Evolutionary conservation across 805 yeast genomes (phyloP).

Genomic region (Wickerhamiella lipophila): DNA sequence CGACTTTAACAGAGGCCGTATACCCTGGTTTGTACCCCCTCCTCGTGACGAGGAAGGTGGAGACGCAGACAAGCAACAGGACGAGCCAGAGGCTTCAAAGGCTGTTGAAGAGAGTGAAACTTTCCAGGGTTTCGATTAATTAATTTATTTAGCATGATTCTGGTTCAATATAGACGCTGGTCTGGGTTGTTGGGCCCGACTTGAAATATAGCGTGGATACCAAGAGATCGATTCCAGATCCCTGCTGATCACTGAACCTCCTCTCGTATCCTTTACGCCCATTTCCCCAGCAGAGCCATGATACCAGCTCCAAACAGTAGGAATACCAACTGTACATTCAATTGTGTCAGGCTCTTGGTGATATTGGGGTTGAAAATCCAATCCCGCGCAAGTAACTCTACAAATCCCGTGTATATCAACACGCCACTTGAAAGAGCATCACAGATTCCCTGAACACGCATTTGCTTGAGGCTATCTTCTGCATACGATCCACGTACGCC

Average conservation of each 20-base stretch:
- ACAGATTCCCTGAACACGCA: constrained; percentile 48
- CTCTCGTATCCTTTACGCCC: constrained; percentile 45
- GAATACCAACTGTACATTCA: constrained; percentile 32
- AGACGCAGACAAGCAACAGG: not conserved
- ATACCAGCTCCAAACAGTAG: constrained; percentile 49
- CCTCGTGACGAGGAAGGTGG: constrained; percentile 51
- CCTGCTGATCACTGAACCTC: too few species aligned
- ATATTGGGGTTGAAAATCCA: constrained; percentile 38
- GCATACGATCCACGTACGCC: constrained; percentile 52
- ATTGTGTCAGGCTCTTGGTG: constrained; percentile 33
- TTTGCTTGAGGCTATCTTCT: constrained; percentile 41
- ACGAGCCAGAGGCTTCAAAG: not conserved
- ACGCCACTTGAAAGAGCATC: constrained; percentile 65
- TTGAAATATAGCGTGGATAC: too few species aligned
- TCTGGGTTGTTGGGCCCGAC: too few species aligned
- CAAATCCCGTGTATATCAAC: constrained; percentile 56
- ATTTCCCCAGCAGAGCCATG: constrained; percentile 64
- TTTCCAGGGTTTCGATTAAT: constrained; percentile 6
- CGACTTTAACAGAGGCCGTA: constrained; percentile 93
- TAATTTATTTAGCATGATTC: constrained; percentile 5
- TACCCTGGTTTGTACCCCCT: constrained; percentile 96
- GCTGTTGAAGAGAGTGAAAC: not conserved
- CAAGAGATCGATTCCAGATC: too few species aligned
- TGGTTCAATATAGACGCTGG: too few species aligned
- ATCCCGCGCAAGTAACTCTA: constrained; percentile 65